A percentile compares a stretch with the other conserved stretches of the same genome.
Evolutionary conservation across 2,329 filamentous ascomycete genomes (phyloP).

Genomic region (Curvularia spicifera): DNA sequence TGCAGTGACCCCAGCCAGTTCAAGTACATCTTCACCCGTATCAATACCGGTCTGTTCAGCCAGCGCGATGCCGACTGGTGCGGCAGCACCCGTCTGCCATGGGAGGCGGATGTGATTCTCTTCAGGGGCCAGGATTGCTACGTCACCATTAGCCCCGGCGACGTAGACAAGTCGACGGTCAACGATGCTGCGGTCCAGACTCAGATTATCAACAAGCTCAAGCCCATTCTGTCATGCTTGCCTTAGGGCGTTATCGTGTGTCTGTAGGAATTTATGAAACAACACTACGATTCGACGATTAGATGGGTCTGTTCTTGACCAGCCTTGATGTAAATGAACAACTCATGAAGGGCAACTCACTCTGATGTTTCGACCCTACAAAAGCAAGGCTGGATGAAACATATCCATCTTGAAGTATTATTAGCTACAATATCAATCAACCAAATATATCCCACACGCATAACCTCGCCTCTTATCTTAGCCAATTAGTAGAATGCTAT

Average conservation of each 20-base stretch:
- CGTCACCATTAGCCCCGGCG: conserved; percentile 68
- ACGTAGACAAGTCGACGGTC: conserved; percentile 68
- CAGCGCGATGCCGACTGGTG: conserved; percentile 64
- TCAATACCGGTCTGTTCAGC: conserved; percentile 55
- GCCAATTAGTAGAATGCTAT: too few relatives aligned
- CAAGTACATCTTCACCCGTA: conserved; percentile 68
- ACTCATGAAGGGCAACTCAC: not conserved
- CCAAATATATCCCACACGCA: too few relatives aligned
- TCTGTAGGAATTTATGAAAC: too few relatives aligned
- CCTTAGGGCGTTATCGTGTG: too few relatives aligned
- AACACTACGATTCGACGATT: not conserved
- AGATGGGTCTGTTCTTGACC: not conserved
- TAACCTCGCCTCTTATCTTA: too few relatives aligned
- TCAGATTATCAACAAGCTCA: conserved; percentile 36
- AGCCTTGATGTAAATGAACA: not conserved
- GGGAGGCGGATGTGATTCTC: conserved; percentile 61
- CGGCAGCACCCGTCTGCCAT: conserved; percentile 62
- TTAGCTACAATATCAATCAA: too few relatives aligned
- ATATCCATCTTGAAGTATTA: not conserved
- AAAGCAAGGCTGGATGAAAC: not conserved
- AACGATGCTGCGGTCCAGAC: conserved; percentile 49
- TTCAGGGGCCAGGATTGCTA: conserved; percentile 60
- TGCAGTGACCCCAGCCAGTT: conserved; percentile 64
- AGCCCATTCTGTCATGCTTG: conserved; percentile 35
- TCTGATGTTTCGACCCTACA: not conserved